Evolutionary conservation across 768 basidiomycete species (phyloP), one percentile per base, ranked within the genome.

Genomic region (Mycena pura): DNA sequence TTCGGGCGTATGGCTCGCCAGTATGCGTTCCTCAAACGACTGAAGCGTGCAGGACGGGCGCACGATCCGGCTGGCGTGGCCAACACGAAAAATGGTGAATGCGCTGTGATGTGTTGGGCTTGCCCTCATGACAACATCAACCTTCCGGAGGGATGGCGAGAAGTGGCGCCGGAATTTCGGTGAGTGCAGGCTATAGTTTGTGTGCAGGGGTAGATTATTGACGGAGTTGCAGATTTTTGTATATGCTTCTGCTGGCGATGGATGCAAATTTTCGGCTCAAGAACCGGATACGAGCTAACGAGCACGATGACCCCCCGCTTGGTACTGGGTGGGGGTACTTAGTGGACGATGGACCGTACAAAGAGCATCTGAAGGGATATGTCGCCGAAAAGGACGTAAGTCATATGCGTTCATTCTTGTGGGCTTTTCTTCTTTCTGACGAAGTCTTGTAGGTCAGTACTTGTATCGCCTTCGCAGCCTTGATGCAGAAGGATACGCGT

Each of bases 211-310:
- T 10, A 15, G 6, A 22, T 40, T 19, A 9, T 29, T 2, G n/a
- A n/a, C n/a, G n/a, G n/a, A n/a, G n/a, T n/a, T 6, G 17, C 27
- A 65, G 64, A 5, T 62, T 53, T 27, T n/a, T 68, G 2, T 65
- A 55, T 25, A 48, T 43, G 27, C 56, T 57, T 3, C 3, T 60
- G 25, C 31, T 63, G 11, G 61, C 65, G 7, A 40, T 69, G 4
- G 67, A 71, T 25, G 52, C 64, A 7, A 70, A 67, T 36, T 73
- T 70, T 40, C 57, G 62, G 0, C 39, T 71, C 5, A 70, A 67
- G 60, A 46, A 62, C 17, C 43, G 55, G 5, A 27, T 40, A 1
- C 45, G 58, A 0, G 57, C 60, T 3, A 67, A 53, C 10, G 61
- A 66, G 5, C 24, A 34, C 5, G 24, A 41, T 2, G 65, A 71